Base-by-base conservation (phyloP, 2,329 filamentous ascomycete genomes). In the Fonsecaea erecta region DNA sequence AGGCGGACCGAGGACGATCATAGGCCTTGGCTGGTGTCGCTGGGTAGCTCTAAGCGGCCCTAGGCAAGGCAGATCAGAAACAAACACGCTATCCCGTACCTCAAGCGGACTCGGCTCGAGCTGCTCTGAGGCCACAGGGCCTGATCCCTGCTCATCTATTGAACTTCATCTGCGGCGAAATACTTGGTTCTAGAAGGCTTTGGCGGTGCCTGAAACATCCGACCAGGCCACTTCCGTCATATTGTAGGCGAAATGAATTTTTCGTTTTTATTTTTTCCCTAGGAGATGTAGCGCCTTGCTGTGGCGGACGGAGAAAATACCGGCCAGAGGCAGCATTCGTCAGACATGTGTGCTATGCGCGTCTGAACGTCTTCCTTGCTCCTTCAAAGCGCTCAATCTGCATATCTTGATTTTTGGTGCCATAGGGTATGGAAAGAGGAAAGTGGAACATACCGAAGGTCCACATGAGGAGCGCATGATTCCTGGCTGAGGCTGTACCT, bases 1-100 rank as follows among this genome's bases (percentile, higher is more conserved):
- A 65, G 66, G 52, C 64, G 64, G 66, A 63, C 66, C 66, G 66
- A 64, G 63, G 66, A 52, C 59, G 66, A 66, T 66, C 66, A 63
- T 62, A 59, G 55, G 34, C 56, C 62, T 66, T 65, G 57, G 60
- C 56, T 53, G 34, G 16, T 28, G 28, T 30, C 52, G 24, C 26
- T 53, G 26, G 61, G 60, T 40, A 63, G 55, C 52, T 63, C 58
- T 60, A 68, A 35, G 62, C 62, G 59, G 62, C 54, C 34, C 35
- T 61, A 52, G 54, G 56, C 32, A 43, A 52, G 43, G 56, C 65
- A 56, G 46, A 60, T 48, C 57, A 43, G 56, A 58, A 43, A 54
- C 52, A 40, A 48, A 59, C 14, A 26, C 18, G 56, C 48, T 35
- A 55, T 52, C 57, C 35, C 46, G 28, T 51, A 34, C 43, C 48